These are phyloP conservation scores for Cafeteria roenbergensis DNA, from an alignment of 108 stramenopile genomes.

Conservation along the genomic window DNA sequence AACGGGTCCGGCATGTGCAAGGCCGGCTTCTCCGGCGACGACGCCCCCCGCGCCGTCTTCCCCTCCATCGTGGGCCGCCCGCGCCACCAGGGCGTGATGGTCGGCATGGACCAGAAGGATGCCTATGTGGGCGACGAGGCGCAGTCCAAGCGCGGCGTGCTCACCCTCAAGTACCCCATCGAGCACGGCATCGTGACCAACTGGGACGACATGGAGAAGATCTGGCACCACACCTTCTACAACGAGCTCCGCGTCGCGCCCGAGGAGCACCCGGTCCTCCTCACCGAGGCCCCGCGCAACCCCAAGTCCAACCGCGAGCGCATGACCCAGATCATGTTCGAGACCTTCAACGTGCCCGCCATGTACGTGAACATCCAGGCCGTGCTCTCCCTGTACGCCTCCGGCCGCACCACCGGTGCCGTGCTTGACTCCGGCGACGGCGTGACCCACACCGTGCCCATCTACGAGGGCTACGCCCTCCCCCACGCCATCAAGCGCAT, in stretches of 20 bases:
- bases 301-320: constrained; percentile 98
- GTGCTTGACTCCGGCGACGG: constrained; percentile 55
- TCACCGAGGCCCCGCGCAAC: constrained; percentile 98
- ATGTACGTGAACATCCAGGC: constrained; percentile 99
- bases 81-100: constrained; percentile 50
- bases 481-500: constrained; percentile 46
- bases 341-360: constrained; percentile 99
- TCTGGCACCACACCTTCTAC: constrained; percentile 74
- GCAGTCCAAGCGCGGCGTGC: constrained; percentile 58
- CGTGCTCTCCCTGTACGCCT: constrained; percentile 58
- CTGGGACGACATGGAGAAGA: constrained; percentile 62
- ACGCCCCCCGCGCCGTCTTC: constrained; percentile 51
- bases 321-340: constrained; percentile 99
- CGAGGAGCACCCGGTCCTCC: constrained; percentile 90
- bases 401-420: constrained; percentile 48
- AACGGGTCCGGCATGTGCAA: constrained; percentile 56
- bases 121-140: constrained; percentile 88
- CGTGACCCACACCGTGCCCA: constrained; percentile 50
- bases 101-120: constrained; percentile 99
- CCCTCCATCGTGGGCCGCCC: constrained; percentile 56
- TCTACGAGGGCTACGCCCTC: constrained; percentile 50
- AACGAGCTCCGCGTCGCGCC: constrained; percentile 53
- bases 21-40: constrained; percentile 54
- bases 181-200: constrained; percentile 68
- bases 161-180: constrained; percentile 99